Conservation (phyloP, 2,329 filamentous ascomycete genomes). For the Diaporthe sp. region DNA sequence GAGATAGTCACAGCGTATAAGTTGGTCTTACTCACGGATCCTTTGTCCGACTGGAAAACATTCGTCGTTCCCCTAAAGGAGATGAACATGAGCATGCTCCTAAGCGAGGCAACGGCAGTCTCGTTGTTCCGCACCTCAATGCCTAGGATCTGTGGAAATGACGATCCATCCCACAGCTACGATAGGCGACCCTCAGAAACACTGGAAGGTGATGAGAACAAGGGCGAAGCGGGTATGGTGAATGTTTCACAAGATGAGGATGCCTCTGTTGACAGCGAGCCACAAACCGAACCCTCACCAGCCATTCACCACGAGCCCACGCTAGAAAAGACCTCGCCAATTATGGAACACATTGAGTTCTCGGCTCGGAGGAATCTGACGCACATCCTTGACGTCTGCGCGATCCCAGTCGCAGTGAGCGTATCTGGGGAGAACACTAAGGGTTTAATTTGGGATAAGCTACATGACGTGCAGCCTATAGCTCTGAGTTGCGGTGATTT, state of each 20-base stretch:
- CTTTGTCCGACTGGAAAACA: neutral
- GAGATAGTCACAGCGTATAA: neutral
- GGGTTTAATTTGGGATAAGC: neutral
- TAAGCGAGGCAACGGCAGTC: neutral
- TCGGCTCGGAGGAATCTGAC: neutral
- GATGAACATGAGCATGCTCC: neutral
- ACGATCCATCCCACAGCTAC: neutral
- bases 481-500: conserved; percentile 41
- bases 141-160: neutral
- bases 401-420: neutral
- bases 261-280: neutral
- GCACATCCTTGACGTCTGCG: conserved; percentile 33
- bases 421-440: too few relatives aligned
- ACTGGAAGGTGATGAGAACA: neutral
- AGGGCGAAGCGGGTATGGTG: neutral
- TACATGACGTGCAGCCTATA: neutral
- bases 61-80: neutral
- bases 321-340: neutral
- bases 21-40: neutral
- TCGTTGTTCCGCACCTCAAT: neutral
- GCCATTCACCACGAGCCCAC: neutral
- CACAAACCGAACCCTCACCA: neutral
- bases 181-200: neutral
- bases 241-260: neutral
- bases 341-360: neutral